These are phyloP conservation scores for Apiotrichum domesticum DNA, from an alignment of 1,284 basidiomycete species.

Conservation along the genomic window DNA sequence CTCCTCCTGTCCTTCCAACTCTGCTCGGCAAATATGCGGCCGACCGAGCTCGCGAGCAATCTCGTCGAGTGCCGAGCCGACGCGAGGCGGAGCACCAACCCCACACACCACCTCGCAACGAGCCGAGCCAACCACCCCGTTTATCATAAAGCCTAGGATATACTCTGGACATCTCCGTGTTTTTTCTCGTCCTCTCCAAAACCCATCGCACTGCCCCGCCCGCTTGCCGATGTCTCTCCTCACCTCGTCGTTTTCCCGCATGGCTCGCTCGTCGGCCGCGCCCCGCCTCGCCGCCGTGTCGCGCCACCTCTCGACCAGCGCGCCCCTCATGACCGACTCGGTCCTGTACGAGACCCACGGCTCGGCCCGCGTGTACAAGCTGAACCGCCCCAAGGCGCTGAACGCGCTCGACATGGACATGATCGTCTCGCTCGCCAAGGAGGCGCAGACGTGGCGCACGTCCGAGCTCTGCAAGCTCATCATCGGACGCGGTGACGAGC, in stretches of 20 bases:
- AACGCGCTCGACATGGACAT: conserved; percentile 83
- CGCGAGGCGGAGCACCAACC: too few species aligned
- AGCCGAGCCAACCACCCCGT: too few species aligned
- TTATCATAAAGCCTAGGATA: background rate
- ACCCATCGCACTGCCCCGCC: background rate
- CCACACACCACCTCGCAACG: too few species aligned
- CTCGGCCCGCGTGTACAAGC: conserved; percentile 29
- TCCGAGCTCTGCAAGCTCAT: conserved; percentile 70
- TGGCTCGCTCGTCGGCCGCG: conserved; percentile 15
- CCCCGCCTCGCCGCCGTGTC: conserved; percentile 25
- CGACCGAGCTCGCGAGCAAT: too few species aligned
- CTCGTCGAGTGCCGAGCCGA: too few species aligned
- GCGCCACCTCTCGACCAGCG: conserved; percentile 28
- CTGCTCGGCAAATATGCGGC: too few species aligned
- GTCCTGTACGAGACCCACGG: conserved; percentile 25
- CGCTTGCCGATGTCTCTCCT: conserved; percentile 16
- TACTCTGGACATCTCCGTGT: background rate
- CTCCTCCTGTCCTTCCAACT: too few species aligned
- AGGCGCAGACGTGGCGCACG: conserved; percentile 66
- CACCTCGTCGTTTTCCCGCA: conserved; percentile 11
- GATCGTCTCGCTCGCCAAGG: conserved; percentile 63
- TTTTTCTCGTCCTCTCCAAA: background rate
- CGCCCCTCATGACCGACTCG: conserved; percentile 18
- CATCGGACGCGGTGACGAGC: conserved; percentile 68
- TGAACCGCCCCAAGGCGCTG: conserved; percentile 71